Evolutionary conservation across 352 stramenopile genomes (phyloP).

Genomic region (Globisporangium iwayamae): DNA sequence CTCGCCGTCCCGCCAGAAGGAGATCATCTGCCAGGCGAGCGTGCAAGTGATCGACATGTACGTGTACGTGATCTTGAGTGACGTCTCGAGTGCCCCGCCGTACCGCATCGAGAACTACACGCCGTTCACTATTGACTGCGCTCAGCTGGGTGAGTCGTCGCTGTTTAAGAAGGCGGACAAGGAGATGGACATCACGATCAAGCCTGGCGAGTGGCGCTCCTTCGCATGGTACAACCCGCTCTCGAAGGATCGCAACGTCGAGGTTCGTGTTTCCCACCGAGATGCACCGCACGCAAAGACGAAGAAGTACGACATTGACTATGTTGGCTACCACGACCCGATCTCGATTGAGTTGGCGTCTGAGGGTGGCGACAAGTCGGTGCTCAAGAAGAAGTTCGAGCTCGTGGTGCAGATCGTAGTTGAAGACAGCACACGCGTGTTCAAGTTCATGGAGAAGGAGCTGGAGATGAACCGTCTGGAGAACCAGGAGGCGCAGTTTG

Average conservation of each 20-base stretch:
- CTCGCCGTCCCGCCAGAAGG: slow-evolving; percentile 62
- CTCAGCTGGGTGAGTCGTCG: slow-evolving; percentile 61
- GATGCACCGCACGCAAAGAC: slow-evolving; percentile 52
- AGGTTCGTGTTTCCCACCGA: slow-evolving; percentile 54
- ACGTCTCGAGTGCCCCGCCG: slow-evolving; percentile 72
- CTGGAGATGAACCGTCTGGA: slow-evolving; percentile 68
- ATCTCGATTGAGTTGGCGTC: slow-evolving; percentile 51
- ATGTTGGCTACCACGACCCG: slow-evolving; percentile 71
- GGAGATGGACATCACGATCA: slow-evolving; percentile 45
- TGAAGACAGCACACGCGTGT: slow-evolving; percentile 71
- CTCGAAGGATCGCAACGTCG: slow-evolving; percentile 80
- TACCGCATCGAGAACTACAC: slow-evolving; percentile 89
- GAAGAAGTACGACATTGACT: slow-evolving; percentile 83
- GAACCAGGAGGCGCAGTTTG: slow-evolving; percentile 57
- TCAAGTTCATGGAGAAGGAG: slow-evolving; percentile 81
- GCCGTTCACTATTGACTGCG: slow-evolving; percentile 74
- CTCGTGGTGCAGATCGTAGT: slow-evolving; percentile 78
- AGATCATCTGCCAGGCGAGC: slow-evolving; percentile 79
- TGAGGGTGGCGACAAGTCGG: slow-evolving; percentile 29
- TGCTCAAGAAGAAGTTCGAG: slow-evolving; percentile 30
- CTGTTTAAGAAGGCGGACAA: slow-evolving; percentile 64
- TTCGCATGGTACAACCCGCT: slow-evolving; percentile 85
- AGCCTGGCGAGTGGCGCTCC: slow-evolving; percentile 65
- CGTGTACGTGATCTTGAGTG: slow-evolving; percentile 82
- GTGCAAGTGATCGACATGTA: slow-evolving; percentile 89